Conservation (phyloP, 805 yeast genomes). For the Starmerella tilneyi region DNA sequence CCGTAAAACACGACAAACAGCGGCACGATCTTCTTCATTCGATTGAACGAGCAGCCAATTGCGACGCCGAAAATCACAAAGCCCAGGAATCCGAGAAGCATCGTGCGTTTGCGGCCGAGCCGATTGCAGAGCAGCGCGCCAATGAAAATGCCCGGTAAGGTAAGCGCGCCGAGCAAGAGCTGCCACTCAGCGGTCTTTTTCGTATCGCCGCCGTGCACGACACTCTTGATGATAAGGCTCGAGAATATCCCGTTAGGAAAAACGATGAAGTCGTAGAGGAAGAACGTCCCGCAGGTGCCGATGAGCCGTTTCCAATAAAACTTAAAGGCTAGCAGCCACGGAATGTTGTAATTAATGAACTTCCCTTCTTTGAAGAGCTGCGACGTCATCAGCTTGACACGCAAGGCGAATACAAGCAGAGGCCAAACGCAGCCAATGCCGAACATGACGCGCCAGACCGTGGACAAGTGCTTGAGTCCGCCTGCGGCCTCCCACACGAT, state of each 20-base stretch:
- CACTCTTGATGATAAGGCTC: slow-evolving; percentile 45
- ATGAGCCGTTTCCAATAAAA: slow-evolving; percentile 59
- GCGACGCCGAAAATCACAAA: slow-evolving; percentile 47
- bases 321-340: slow-evolving; percentile 49
- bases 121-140: slow-evolving; percentile 58
- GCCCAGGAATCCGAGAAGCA: slow-evolving; percentile 61
- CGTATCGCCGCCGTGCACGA: slow-evolving; percentile 37
- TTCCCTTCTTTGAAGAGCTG: slow-evolving; percentile 54
- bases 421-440: slow-evolving; percentile 73
- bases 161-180: slow-evolving; percentile 48
- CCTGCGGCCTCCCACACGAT: slow-evolving; percentile 55
- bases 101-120: slow-evolving; percentile 61
- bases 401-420: slow-evolving; percentile 56
- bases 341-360: slow-evolving; percentile 44
- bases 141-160: slow-evolving; percentile 61
- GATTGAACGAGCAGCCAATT: slow-evolving; percentile 41
- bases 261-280: slow-evolving; percentile 68
- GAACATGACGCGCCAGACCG: slow-evolving; percentile 62
- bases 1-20: slow-evolving; percentile 65
- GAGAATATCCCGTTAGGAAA: slow-evolving; percentile 71
- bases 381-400: slow-evolving; percentile 59
- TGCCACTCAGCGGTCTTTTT: slow-evolving; percentile 63
- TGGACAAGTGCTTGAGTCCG: slow-evolving; percentile 35
- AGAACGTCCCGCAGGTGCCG: slow-evolving; percentile 73
- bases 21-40: slow-evolving; percentile 47